Conservation (phyloP, 1,284 basidiomycete genomes). For the Erythrobasidium hasegawianum region DNA sequence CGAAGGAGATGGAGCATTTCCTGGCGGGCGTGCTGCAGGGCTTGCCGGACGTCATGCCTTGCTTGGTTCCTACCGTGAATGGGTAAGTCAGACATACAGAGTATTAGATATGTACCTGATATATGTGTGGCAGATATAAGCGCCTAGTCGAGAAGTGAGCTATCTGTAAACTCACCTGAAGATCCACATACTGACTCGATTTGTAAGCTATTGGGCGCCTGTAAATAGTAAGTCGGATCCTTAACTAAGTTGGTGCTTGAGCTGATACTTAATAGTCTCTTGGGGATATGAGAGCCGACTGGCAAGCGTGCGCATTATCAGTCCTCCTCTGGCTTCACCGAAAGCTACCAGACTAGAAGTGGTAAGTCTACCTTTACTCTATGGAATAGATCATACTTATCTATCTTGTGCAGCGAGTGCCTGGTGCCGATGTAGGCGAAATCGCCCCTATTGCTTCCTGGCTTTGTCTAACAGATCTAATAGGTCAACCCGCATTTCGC, state of each 20-base stretch:
- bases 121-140: slow-evolving; percentile 77
- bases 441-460: not conserved
- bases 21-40: slow-evolving; percentile 85
- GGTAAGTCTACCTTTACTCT: slow-evolving; percentile 17
- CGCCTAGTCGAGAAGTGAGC: slow-evolving; percentile 63
- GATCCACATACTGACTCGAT: not conserved
- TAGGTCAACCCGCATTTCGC: slow-evolving; percentile 78
- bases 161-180: not conserved
- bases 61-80: slow-evolving; percentile 46
- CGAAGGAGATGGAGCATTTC: slow-evolving; percentile 83
- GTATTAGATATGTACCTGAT: not conserved
- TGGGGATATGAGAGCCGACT: slow-evolving; percentile 93
- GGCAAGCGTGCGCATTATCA: slow-evolving; percentile 84
- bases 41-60: slow-evolving; percentile 63
- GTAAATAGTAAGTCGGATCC: slow-evolving; percentile 32
- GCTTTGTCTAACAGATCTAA: not conserved
- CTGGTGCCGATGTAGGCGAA: slow-evolving; percentile 78
- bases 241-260: not conserved
- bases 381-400: not conserved
- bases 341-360: slow-evolving; percentile 64
- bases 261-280: slow-evolving; percentile 56
- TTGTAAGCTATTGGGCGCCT: slow-evolving; percentile 44
- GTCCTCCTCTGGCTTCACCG: slow-evolving; percentile 75
- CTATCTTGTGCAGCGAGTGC: slow-evolving; percentile 59
- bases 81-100: slow-evolving; percentile 14